Base-by-base conservation (phyloP, 2,329 filamentous ascomycete species). In the Paracorniculantispora psalliotae region DNA sequence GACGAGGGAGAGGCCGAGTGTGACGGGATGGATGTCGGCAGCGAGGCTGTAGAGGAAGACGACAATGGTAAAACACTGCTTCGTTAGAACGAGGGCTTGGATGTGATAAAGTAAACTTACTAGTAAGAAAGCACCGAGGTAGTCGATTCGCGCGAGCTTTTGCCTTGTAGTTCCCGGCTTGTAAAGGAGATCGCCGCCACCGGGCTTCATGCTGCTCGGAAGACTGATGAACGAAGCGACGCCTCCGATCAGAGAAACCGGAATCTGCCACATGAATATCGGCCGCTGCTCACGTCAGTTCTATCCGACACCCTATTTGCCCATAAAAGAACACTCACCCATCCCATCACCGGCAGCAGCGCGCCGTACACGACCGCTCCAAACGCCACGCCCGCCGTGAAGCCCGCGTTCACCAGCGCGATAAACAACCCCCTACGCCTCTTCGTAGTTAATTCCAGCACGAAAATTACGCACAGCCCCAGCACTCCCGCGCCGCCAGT, bases 41-140 rank as follows among this genome's bases (percentile, higher is more conserved):
- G 87, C 85, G 0, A 96, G 79, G 25, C 86, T 84, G 67, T 86
- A 87, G 19, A 96, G 84, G 59, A 96, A 84, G 7, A 91, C 78
- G 0, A 89, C 81, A 17, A 93, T 86, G 2, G 88, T 82, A 4
- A 77, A 65, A 1, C 81, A 83, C 85, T 88, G 59, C 26, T 13
- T n/a, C 21, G 49, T 70, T 61, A 69, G 64, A 33, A 7, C 12
- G 25, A 21, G 15, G 2, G 28, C 54, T 12, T 17, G 26, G 26
- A 28, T 26, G 28, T 17, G 25, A 17, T 3, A n/a, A 23, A n/a
- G 12, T 5, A 17, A 3, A 59, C 80, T 69, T 74, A 88, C 85
- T 63, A 92, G 72, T n/a, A 85, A 76, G 1, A 83, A 39, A 7
- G 89, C 88, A 3, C 91, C 91, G 0, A 86, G 76, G 65, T 93